Evolutionary conservation across 495 filamentous ascomycete genomes (phyloP).

Genomic region (Pyronema omphalodes): DNA sequence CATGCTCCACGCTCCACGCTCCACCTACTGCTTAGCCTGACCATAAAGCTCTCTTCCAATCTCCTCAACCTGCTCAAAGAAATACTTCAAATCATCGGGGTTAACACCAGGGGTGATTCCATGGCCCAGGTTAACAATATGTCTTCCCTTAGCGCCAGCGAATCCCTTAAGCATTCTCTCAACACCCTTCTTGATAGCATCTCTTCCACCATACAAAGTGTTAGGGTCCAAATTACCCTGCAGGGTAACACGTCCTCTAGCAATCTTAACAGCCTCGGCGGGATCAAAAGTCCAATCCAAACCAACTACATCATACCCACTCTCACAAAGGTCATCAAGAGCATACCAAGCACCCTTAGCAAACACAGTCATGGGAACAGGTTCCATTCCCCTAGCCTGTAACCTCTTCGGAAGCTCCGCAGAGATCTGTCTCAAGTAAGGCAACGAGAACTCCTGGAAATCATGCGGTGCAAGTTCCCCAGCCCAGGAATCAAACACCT

Average conservation of each 20-base stretch:
- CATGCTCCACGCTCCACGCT: neutral
- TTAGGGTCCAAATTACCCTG: constrained; percentile 96
- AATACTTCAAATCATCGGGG: constrained; percentile 80
- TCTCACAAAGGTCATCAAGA: constrained; percentile 65
- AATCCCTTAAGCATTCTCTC: constrained; percentile 76
- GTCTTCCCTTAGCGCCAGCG: constrained; percentile 69
- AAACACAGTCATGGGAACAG: constrained; percentile 96
- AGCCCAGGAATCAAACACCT: constrained; percentile 99
- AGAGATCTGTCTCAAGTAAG: constrained; percentile 72
- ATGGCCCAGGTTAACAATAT: constrained; percentile 77
- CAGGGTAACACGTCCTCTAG: constrained; percentile 55
- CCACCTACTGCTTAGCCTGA: neutral
- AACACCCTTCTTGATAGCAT: constrained; percentile 60
- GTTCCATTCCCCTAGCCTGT: constrained; percentile 50
- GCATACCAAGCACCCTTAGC: constrained; percentile 99
- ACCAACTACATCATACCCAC: constrained; percentile 82
- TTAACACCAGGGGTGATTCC: constrained; percentile 92
- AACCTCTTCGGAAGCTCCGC: constrained; percentile 53
- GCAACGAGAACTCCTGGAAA: constrained; percentile 68
- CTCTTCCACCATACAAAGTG: constrained; percentile 65
- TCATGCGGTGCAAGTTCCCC: constrained; percentile 70
- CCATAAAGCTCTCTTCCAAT: constrained; percentile 22
- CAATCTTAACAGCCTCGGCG: constrained; percentile 58
- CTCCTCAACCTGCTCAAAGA: constrained; percentile 80
- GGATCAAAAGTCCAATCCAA: constrained; percentile 92